Percentiles rank a stretch among this genome's conserved stretches.
Evolutionary conservation across 352 stramenopile genomes (phyloP).

Genomic region (Globisporangium paddicum): DNA sequence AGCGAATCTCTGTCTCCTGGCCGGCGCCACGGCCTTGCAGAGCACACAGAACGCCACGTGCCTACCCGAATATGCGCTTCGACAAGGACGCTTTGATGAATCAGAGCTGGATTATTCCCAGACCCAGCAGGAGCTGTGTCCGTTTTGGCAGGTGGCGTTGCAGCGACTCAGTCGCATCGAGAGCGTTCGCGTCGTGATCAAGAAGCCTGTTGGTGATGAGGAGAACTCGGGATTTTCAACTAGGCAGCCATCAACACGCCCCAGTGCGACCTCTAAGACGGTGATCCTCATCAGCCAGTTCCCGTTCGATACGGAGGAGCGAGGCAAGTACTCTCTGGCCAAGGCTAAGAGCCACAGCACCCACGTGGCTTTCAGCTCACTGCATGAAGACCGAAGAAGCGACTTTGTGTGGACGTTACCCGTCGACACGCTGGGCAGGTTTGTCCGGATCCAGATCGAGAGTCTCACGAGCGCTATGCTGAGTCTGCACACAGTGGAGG

Average conservation of each 20-base stretch:
- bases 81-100: slow-evolving; percentile 2
- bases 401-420: slow-evolving; percentile 39
- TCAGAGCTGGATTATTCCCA: slow-evolving; percentile 30
- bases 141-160: slow-evolving; percentile 66
- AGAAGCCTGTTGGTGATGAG: slow-evolving; percentile 1
- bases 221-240: slow-evolving; percentile 8
- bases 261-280: slow-evolving; percentile 24
- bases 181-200: slow-evolving; percentile 29
- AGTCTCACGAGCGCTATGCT: slow-evolving; percentile 38
- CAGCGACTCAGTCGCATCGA: slow-evolving; percentile 35
- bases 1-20: slow-evolving; percentile 40
- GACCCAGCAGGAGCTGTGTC: slow-evolving; percentile 71
- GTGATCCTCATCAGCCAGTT: slow-evolving; percentile 46
- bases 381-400: slow-evolving; percentile 17
- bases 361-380: slow-evolving; percentile 27
- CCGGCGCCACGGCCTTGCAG: slow-evolving; percentile 28
- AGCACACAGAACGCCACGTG: slow-evolving; percentile 66
- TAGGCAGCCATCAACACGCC: slow-evolving; percentile 10
- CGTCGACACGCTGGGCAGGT: slow-evolving; percentile 49
- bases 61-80: slow-evolving; percentile 37
- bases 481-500: slow-evolving; percentile 36
- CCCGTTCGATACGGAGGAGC: slow-evolving; percentile 54
- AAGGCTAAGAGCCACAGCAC: slow-evolving; percentile 49
- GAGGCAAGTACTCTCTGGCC: slow-evolving; percentile 56
- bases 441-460: slow-evolving; percentile 65